phyloP scores from a whole-genome alignment of 1,284 basidiomycete species.

The Boletus albobrunnescens region DNA sequence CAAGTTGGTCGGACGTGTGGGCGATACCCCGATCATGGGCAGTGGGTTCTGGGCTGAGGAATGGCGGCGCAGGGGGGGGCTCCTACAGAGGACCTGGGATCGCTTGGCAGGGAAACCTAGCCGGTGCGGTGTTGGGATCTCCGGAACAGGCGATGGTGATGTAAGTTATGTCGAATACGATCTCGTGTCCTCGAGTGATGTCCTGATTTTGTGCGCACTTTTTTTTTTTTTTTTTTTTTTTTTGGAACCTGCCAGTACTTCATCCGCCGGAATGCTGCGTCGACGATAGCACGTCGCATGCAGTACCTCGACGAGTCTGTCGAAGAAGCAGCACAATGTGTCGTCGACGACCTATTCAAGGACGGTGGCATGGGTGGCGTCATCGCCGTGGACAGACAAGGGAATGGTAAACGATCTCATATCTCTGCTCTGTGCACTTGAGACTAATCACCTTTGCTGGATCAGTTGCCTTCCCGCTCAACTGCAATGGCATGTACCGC shows the following conservation, averaged over 20 bases:
- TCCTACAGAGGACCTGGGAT: constrained; percentile 39
- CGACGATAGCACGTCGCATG: constrained; percentile 64
- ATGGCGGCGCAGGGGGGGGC: constrained; percentile 48
- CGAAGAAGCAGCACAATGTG: constrained; percentile 48
- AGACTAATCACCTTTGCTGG: constrained; percentile 9
- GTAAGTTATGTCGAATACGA: too few relatives aligned
- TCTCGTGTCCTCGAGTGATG: constrained; percentile 4
- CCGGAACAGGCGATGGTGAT: constrained; percentile 82
- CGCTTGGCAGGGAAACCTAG: constrained; percentile 37
- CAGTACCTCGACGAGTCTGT: constrained; percentile 57
- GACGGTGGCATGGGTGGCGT: constrained; percentile 67
- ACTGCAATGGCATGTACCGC: constrained; percentile 77
- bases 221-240: too few relatives aligned
- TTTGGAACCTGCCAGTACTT: constrained; percentile 63
- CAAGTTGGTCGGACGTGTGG: constrained; percentile 75
- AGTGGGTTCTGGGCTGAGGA: constrained; percentile 80
- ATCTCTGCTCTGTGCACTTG: background rate
- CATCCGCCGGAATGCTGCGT: constrained; percentile 65
- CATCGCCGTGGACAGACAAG: constrained; percentile 62
- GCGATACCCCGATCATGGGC: constrained; percentile 77
- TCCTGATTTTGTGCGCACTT: background rate
- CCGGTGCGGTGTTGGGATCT: constrained; percentile 63
- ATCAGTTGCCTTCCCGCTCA: constrained; percentile 64
- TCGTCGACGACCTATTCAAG: constrained; percentile 51
- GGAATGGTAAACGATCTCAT: constrained; percentile 49